Base-by-base conservation (phyloP, 441 rosid species). In the Sinapis alba region DNA sequence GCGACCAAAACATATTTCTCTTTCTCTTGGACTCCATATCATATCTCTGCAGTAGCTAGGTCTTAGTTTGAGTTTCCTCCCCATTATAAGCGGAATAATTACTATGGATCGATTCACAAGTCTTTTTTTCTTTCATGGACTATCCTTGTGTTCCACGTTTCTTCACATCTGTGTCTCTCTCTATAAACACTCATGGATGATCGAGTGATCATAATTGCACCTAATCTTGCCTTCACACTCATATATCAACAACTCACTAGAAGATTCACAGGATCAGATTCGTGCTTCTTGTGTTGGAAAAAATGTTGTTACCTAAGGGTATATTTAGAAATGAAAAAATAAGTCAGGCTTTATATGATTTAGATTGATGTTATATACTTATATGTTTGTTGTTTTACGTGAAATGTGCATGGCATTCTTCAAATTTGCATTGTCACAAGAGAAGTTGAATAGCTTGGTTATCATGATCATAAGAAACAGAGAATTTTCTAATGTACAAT, bases 1-100 rank as follows among this genome's bases (percentile, higher is more conserved):
- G 98, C 65, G 96, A 94, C 80, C 96, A 94, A 76, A 88, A 80
- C 20, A 87, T 85, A 72, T 94, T 94, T 76, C 89, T 88, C 60
- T 83, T 96, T 71, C 79, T 89, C 77, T 15, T 72, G 24, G 76
- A 23, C 45, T 41, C 65, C 71, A 45, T 15, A 65, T 72, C 51
- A 47, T 34, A 62, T 62, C 43, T 70, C 38, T 1, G 0, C 41
- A 43, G 20, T 26, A 70, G 21, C 65, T 70, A 69, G 18, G 38
- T 69, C 73, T 72, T 62, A 50, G 4, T n/a, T 34, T 24, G 38
- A 41, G 21, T 16, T 26, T 68, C 24, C 34, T 54, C 23, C 23
- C 8, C 4, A 34, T 21, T 11, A 53, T 32, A 47, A 36, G 38
- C 16, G 47, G 30, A 67, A 43, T 43, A 32, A 32, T 32, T 32